Evolutionary conservation across 192 early-diverging fungal species (phyloP).

Genomic region (Backusella sp.): DNA sequence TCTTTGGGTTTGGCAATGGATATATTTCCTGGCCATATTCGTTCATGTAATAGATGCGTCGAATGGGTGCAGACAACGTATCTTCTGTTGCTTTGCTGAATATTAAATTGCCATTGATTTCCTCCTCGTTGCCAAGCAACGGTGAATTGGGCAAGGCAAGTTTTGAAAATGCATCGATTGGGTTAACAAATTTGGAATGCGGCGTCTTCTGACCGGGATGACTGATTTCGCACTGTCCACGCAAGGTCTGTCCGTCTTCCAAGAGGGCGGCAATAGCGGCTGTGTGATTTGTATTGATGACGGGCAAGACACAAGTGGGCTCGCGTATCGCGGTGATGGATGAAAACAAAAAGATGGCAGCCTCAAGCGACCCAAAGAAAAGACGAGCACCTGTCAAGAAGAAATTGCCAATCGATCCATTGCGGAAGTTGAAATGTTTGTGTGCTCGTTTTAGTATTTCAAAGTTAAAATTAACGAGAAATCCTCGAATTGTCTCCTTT

Average conservation of each 20-base stretch:
- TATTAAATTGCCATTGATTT: slow-evolving; percentile 43
- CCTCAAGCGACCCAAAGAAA: slow-evolving; percentile 68
- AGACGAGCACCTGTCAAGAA: slow-evolving; percentile 75
- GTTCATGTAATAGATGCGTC: slow-evolving; percentile 70
- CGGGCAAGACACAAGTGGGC: slow-evolving; percentile 65
- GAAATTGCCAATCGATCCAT: slow-evolving; percentile 78
- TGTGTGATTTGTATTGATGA: slow-evolving; percentile 62
- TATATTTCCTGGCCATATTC: slow-evolving; percentile 69
- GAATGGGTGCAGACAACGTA: slow-evolving; percentile 50
- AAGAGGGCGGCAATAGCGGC: slow-evolving; percentile 67
- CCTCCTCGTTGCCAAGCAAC: background rate
- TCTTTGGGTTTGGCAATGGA: slow-evolving; percentile 60
- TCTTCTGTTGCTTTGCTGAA: slow-evolving; percentile 50
- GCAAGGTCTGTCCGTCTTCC: slow-evolving; percentile 59
- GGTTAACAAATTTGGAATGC: slow-evolving; percentile 21
- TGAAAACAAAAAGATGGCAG: slow-evolving; percentile 74
- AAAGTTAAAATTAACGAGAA: slow-evolving; percentile 66
- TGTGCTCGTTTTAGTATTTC: slow-evolving; percentile 63
- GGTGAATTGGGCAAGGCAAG: slow-evolving; percentile 35
- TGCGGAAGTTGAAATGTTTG: slow-evolving; percentile 68
- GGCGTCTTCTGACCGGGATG: slow-evolving; percentile 49
- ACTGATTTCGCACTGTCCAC: slow-evolving; percentile 76
- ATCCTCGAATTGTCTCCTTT: slow-evolving; percentile 70
- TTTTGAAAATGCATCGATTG: slow-evolving; percentile 41
- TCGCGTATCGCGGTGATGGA: slow-evolving; percentile 66